Conservation (phyloP, 768 basidiomycete species). For the Trametopsis cervina region DNA sequence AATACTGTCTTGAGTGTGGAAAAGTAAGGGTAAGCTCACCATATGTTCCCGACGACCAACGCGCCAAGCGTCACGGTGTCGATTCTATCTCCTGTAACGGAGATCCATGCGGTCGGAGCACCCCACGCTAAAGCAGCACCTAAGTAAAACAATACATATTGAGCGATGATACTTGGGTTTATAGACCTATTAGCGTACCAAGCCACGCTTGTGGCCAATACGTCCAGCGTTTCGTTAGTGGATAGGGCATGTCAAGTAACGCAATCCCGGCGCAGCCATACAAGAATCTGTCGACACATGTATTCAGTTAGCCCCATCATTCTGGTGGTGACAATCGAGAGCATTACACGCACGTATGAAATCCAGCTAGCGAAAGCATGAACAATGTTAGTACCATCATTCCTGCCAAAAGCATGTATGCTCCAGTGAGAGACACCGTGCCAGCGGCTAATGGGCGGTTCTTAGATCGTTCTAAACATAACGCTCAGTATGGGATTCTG, state of each 20-base stretch:
- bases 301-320: background rate
- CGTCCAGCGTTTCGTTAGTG: constrained; percentile 47
- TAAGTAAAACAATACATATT: background rate
- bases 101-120: constrained; percentile 1
- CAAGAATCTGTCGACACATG: background rate
- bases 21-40: background rate
- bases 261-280: constrained; percentile 10
- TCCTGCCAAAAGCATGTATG: constrained; percentile 20
- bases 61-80: background rate
- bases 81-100: background rate
- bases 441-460: constrained; percentile 27
- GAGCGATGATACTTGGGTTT: background rate
- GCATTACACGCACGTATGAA: constrained; percentile 10
- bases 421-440: constrained; percentile 23
- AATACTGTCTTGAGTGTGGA: background rate
- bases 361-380: constrained; percentile 9
- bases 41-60: background rate
- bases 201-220: constrained; percentile 60
- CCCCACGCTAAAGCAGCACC: constrained; percentile 5
- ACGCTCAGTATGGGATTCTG: too few relatives aligned
- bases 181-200: constrained; percentile 22
- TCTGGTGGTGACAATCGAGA: background rate
- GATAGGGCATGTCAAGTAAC: constrained; percentile 30
- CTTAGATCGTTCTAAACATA: constrained; percentile 30
- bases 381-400: constrained; percentile 9